Conservation (phyloP, 108 stramenopile genomes). For the Skeletonema costatum region DNA sequence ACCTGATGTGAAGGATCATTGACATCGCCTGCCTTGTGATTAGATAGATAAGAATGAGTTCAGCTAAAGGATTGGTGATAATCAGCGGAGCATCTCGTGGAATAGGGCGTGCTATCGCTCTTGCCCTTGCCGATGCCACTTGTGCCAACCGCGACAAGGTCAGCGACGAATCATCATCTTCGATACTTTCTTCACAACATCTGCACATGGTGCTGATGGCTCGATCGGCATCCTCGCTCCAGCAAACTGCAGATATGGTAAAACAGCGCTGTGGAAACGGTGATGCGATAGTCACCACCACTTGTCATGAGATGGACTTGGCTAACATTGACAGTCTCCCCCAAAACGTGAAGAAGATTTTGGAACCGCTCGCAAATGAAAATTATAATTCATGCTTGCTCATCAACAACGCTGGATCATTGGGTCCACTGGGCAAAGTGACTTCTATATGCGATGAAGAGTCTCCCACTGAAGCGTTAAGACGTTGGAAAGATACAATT, state of each 20-base stretch:
- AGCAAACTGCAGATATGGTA: constrained; percentile 49
- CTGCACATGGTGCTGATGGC: constrained; percentile 58
- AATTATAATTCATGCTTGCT: constrained; percentile 53
- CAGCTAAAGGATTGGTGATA: constrained; percentile 13
- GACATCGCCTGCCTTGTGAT: too few relatives aligned
- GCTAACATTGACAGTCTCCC: constrained; percentile 60
- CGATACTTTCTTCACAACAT: not conserved
- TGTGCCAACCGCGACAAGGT: not conserved
- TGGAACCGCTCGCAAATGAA: constrained; percentile 21
- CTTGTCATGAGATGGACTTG: constrained; percentile 61
- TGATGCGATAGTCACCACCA: constrained; percentile 12
- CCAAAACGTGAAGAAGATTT: constrained; percentile 41
- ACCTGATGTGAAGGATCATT: too few relatives aligned
- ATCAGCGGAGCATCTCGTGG: constrained; percentile 81
- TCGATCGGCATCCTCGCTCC: constrained; percentile 52
- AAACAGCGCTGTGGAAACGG: constrained; percentile 16
- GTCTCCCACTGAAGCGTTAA: constrained; percentile 25
- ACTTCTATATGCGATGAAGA: constrained; percentile 9
- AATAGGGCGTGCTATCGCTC: constrained; percentile 68
- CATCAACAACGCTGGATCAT: constrained; percentile 76
- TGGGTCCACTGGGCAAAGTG: constrained; percentile 62
- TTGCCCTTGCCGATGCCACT: constrained; percentile 38
- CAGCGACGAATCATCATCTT: not conserved
- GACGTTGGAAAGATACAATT: constrained; percentile 50
- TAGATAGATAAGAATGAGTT: not conserved